Base-by-base conservation (phyloP, 2,329 filamentous ascomycete species). In the Colletotrichum brevisporum region DNA sequence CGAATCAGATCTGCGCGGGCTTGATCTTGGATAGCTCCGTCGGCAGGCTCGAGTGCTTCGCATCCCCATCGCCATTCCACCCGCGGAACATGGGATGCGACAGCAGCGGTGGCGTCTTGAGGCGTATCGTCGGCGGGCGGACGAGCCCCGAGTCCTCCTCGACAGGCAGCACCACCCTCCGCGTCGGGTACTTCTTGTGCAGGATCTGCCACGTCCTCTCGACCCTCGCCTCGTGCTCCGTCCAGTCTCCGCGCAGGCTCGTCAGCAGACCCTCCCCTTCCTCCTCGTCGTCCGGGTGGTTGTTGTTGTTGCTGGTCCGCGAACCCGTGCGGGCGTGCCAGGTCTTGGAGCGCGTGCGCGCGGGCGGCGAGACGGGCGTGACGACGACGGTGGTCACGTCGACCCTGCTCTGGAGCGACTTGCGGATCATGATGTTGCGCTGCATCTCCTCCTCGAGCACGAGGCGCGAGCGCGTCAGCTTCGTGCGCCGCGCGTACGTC, bases 61-160 rank as follows among this genome's bases (percentile, higher is more conserved):
- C 45, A 0, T 63, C 18, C 26, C 4, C 24, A 3, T 69, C 67
- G 1, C 41, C 51, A 6, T 48, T 66, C 67, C 67, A 69, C 3
- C 67, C 67, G 12, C 67, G 56, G n/a, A 69, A 69, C 62, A 69
- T 69, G 2, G 67, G 67, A 18, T 69, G 67, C 50, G 67, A 69
- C n/a, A 69, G 55, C 43, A 69, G 45, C 1, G 67, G 67, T 45
- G 67, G 67, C 45, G 67, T 69, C 21, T 69, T 69, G 2, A 69
- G 13, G 12, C 67, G 54, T 13, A 69, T 69, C 15, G 67, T 69
- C 16, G 67, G 67, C 51, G 67, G 67, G 6, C 67, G 62, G 8
- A 61, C 26, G 39, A 51, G 67, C 3, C 63, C 67, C 2, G 31
- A 27, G 10, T 67, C 62, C 10, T 67, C 67, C 16, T 67, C 62